Conservation (phyloP, 2,329 filamentous ascomycete species). For the Colletotrichum truncatum region DNA sequence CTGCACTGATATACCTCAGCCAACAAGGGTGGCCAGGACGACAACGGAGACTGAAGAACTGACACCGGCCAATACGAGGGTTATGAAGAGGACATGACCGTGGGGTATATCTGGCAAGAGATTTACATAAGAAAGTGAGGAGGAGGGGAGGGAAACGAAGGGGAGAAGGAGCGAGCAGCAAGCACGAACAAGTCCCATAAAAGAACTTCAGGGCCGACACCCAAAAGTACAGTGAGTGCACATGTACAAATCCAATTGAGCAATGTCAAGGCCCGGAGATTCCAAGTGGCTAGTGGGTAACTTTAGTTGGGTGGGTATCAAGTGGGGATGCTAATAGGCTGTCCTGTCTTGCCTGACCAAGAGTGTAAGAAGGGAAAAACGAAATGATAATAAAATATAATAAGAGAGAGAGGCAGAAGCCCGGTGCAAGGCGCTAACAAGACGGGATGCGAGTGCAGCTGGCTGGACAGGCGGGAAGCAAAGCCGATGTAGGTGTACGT, state of each 20-base stretch:
- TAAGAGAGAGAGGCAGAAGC: no score
- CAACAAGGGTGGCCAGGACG: background rate
- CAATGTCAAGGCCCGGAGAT: conserved; percentile 20
- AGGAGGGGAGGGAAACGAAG: background rate
- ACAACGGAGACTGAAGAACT: background rate
- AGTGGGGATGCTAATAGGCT: conserved; percentile 8
- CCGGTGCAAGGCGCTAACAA: background rate
- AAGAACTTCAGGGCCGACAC: background rate
- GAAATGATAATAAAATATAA: background rate
- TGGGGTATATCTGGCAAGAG: conserved; percentile 14
- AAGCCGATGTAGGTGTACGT: background rate
- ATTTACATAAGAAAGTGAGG: conserved; percentile 3
- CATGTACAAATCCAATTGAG: conserved; percentile 3
- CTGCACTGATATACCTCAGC: background rate
- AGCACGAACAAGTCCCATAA: background rate
- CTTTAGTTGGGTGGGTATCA: conserved; percentile 20
- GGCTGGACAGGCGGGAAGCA: background rate
- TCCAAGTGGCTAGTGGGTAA: conserved; percentile 26
- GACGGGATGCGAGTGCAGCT: background rate
- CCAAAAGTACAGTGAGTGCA: background rate
- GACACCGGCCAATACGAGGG: background rate
- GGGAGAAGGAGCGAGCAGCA: background rate
- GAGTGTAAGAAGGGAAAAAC: background rate
- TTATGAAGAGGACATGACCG: conserved; percentile 17
- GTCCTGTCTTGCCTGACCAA: conserved; percentile 12